phyloP scores from a whole-genome alignment of 257 asterid genomes.

The Paraleonurus japonicus region DNA sequence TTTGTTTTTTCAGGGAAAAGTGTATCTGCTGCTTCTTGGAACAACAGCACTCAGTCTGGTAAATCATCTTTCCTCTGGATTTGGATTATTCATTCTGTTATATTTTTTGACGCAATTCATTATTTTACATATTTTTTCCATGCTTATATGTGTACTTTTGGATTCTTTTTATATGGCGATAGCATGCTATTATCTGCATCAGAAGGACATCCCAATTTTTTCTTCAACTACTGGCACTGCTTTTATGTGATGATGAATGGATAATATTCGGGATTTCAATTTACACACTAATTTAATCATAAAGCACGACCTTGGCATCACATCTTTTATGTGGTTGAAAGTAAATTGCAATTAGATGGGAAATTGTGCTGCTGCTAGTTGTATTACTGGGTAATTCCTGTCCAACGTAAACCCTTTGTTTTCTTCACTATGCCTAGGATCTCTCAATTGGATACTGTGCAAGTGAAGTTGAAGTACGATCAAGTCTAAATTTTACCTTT shows the following conservation, averaged over 20 bases:
- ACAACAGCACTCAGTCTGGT: conserved; percentile 92
- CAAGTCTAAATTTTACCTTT: neutral
- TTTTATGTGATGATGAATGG: neutral
- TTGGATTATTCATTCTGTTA: conserved; percentile 6
- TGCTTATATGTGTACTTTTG: neutral
- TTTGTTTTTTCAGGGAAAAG: conserved; percentile 60
- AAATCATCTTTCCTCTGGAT: conserved; percentile 8
- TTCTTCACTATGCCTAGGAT: neutral
- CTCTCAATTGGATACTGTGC: neutral
- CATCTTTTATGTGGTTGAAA: neutral
- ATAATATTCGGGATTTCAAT: neutral
- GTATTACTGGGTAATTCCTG: neutral
- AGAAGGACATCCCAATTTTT: neutral
- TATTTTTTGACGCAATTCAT: neutral
- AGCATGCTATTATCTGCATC: neutral
- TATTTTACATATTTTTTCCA: neutral
- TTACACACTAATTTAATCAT: neutral
- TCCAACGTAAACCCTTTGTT: neutral
- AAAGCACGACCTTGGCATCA: neutral
- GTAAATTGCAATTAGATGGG: neutral
- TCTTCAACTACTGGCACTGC: neutral
- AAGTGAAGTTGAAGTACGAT: neutral
- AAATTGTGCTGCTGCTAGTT: neutral
- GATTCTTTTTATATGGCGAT: neutral
- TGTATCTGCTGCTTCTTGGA: conserved; percentile 93